These are phyloP conservation scores for Choanephora cucurbitarum DNA, from an alignment of 371 early-diverging fungal species.

Conservation along the genomic window DNA sequence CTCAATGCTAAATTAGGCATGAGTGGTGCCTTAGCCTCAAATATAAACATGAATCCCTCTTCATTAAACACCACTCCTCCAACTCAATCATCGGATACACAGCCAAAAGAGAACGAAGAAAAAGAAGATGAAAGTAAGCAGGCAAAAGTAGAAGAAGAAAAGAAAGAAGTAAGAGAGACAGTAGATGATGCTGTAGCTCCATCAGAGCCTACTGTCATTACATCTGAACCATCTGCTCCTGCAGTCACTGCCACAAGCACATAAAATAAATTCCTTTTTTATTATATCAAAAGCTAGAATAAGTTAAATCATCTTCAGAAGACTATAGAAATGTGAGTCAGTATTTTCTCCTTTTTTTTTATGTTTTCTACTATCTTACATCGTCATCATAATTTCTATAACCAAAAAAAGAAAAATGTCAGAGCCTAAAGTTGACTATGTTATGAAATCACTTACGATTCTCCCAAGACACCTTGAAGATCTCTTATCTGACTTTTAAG, in stretches of 20 bases:
- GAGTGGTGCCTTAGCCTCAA: constrained; percentile 38
- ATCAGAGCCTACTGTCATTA: background rate
- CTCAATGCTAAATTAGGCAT: constrained; percentile 70
- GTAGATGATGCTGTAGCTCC: background rate
- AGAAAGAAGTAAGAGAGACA: too few relatives aligned
- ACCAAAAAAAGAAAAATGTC: background rate
- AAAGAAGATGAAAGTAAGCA: too few relatives aligned
- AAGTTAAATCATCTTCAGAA: constrained; percentile 37
- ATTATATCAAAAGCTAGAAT: constrained; percentile 9
- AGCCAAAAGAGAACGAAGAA: background rate
- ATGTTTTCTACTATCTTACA: constrained; percentile 21
- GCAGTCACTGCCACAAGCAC: background rate
- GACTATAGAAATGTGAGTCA: constrained; percentile 16
- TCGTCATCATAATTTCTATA: constrained; percentile 33
- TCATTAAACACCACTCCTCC: background rate
- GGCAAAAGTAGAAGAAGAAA: too few relatives aligned
- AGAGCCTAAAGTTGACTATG: too few relatives aligned
- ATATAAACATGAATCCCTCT: constrained; percentile 19
- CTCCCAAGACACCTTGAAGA: constrained; percentile 39
- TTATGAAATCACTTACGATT: constrained; percentile 32
- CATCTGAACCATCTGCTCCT: background rate
- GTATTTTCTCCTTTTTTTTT: background rate
- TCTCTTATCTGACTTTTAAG: constrained; percentile 42
- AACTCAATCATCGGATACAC: background rate
- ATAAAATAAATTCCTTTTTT: background rate